phyloP scores from a whole-genome alignment of 768 basidiomycete species.

The Suillus cothurnatus region DNA sequence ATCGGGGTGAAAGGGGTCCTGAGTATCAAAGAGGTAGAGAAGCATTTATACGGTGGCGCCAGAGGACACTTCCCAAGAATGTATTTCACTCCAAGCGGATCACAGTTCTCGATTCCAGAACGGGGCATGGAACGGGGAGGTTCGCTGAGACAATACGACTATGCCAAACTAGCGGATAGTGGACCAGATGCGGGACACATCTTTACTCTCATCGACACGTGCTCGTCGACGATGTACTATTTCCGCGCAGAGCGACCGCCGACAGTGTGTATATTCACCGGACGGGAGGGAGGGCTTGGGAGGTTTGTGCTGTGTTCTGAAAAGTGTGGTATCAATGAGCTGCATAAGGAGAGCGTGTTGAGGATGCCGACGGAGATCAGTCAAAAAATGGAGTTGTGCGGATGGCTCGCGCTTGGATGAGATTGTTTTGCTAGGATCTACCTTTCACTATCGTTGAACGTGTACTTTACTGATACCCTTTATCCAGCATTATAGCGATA shows the following conservation, averaged over 20 bases:
- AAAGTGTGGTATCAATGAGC: slow-evolving; percentile 15
- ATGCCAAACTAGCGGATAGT: slow-evolving; percentile 6
- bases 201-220: slow-evolving; percentile 22
- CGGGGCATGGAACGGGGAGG: slow-evolving; percentile 11
- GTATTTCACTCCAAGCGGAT: slow-evolving; percentile 19
- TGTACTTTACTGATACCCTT: not conserved
- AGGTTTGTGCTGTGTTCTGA: slow-evolving; percentile 27
- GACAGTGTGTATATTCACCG: slow-evolving; percentile 23
- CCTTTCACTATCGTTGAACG: not conserved
- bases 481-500: not conserved
- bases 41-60: slow-evolving; percentile 19
- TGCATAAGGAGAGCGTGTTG: slow-evolving; percentile 24
- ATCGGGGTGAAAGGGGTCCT: slow-evolving; percentile 24
- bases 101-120: slow-evolving; percentile 12
- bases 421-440: not conserved
- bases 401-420: slow-evolving; percentile 1
- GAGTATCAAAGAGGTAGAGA: slow-evolving; percentile 10
- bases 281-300: slow-evolving; percentile 24
- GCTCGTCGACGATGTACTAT: slow-evolving; percentile 19
- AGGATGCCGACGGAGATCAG: slow-evolving; percentile 20
- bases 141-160: slow-evolving; percentile 7
- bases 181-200: slow-evolving; percentile 6
- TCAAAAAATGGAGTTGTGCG: slow-evolving; percentile 2
- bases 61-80: slow-evolving; percentile 12
- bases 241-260: slow-evolving; percentile 19